Conservation (phyloP, 192 early-diverging fungal genomes). For the Coemansia sp. region DNA sequence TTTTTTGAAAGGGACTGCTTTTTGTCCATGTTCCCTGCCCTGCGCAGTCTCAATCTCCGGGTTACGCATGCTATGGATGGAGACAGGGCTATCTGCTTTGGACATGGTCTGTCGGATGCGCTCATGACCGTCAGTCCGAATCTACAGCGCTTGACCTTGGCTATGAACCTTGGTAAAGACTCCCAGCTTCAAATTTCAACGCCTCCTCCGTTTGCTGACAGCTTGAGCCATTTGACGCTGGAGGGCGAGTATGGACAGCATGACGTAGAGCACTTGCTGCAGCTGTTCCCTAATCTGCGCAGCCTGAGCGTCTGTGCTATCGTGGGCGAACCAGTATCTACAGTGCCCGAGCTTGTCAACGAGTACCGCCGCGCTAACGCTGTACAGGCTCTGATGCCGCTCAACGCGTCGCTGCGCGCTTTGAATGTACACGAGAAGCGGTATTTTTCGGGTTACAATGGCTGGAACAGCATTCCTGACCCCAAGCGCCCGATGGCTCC, state of each 20-base stretch:
- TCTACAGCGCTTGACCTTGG: not conserved
- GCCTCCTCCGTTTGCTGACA: not conserved
- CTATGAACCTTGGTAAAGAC: too few relatives aligned
- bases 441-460: too few relatives aligned
- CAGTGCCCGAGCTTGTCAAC: not conserved
- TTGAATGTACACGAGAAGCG: too few relatives aligned
- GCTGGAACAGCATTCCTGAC: too few relatives aligned
- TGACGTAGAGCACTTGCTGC: not conserved
- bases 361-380: not conserved
- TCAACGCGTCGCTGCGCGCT: not conserved
- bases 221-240: not conserved
- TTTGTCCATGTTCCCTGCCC: not conserved
- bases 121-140: not conserved
- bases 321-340: not conserved
- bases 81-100: too few relatives aligned
- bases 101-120: not conserved
- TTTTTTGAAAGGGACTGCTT: not conserved
- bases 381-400: not conserved
- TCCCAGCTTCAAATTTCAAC: too few relatives aligned
- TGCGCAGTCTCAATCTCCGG: not conserved
- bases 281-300: not conserved
- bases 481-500: too few relatives aligned
- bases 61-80: too few relatives aligned
- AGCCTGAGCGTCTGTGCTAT: not conserved
- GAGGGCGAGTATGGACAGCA: not conserved